Percentiles rank a stretch among this genome's conserved stretches.
These are phyloP conservation scores for Aureobasidium musti DNA, from an alignment of 2,329 filamentous ascomycete genomes.

Conservation along the genomic window DNA sequence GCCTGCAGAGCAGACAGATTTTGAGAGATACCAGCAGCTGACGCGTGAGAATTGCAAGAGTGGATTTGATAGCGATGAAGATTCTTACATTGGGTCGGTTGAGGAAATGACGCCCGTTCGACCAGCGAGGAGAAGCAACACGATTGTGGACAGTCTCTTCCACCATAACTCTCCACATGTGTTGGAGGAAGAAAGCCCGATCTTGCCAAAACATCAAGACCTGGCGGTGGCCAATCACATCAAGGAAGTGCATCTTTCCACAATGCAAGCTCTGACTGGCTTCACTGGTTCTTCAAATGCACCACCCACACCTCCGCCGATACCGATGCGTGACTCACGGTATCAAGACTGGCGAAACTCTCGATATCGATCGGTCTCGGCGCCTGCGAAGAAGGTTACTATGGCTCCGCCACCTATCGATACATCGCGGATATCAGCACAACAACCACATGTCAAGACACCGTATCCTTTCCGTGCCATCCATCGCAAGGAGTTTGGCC, in stretches of 20 bases:
- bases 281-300: constrained; percentile 20
- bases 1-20: constrained; percentile 18
- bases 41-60: constrained; percentile 24
- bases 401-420: constrained; percentile 42
- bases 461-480: constrained; percentile 38
- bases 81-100: constrained; percentile 27
- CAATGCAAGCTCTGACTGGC: constrained; percentile 39
- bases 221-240: constrained; percentile 36
- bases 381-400: constrained; percentile 36
- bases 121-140: constrained; percentile 13
- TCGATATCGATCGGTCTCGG: constrained; percentile 29
- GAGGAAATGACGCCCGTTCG: constrained; percentile 28
- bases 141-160: constrained; percentile 16
- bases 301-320: constrained; percentile 16
- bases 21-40: constrained; percentile 23
- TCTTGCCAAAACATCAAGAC: constrained; percentile 25
- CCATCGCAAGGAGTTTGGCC: constrained; percentile 36
- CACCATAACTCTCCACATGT: constrained; percentile 9
- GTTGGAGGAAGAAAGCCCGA: constrained; percentile 30
- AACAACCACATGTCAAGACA: constrained; percentile 37
- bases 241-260: constrained; percentile 39
- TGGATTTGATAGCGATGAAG: constrained; percentile 24
- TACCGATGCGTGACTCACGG: constrained; percentile 13
- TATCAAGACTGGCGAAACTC: constrained; percentile 26
- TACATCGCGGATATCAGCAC: constrained; percentile 30